Evolutionary conservation across 2,329 filamentous ascomycete genomes (phyloP), one percentile per base, ranked within the genome.

Genomic region (Aspergillus fumigatiaffinis): DNA sequence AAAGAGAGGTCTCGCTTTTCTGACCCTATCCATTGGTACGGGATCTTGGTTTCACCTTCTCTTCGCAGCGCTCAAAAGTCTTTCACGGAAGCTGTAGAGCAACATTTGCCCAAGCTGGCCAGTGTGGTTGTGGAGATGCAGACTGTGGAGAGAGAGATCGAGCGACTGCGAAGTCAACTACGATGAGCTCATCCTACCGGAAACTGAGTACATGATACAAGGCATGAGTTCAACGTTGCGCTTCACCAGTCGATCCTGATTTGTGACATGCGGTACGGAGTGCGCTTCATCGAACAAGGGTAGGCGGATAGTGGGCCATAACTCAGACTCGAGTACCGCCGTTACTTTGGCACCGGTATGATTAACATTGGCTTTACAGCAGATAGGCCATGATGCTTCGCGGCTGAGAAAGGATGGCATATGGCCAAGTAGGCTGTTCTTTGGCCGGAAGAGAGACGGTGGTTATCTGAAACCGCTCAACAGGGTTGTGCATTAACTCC

Each of bases 11-110:
- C 67, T 57, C 67, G 64, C 48, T 70, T 71, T 21, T 66, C 67
- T 50, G 74, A 82, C 57, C 79, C 79, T 7, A 63, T 81, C 25
- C 70, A 71, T 23, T 80, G 79, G 79, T 82, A 79, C 62, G 79
- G 79, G 5, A 76, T 81, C 44, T 67, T 82, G 12, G 73, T 78
- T 20, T 76, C 79, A 3, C 69, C 70, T 9, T 71, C 76, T 25
- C 69, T 82, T 38, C 77, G 77, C 54, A 71, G 59, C 41, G 75
- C 78, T 3, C 79, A 81, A 62, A 68, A 61, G 50, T 73, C 71
- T 14, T 82, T 82, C 58, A 69, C 64, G 7, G 61, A 66, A n/a
- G 76, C 70, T 14, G 62, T 79, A n/a, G 68, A 73, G 26, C 65
- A 65, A 8, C 60, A 65, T 1, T 63, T 79, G 25, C 70, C 76